Base-by-base conservation (phyloP, 306 rosid species). In the Cicer arietinum region DNA sequence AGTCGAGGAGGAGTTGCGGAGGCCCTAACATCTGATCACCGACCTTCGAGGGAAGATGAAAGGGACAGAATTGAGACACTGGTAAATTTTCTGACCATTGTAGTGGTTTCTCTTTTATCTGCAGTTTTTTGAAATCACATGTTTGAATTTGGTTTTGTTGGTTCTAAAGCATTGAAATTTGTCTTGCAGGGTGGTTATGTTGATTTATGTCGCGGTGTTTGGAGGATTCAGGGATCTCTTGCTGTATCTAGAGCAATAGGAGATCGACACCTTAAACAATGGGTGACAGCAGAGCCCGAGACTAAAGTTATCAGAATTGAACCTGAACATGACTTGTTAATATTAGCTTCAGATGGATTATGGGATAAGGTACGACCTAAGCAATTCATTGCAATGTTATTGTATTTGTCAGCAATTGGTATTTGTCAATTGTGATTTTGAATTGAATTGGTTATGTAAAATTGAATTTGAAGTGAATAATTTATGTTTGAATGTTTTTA, bases 181-280 rank as follows among this genome's bases (percentile, higher is more conserved):
- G 22, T 44, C 65, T 46, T 86, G 71, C 8, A 94, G 99, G 97
- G 97, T 85, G 99, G 99, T 75, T 94, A 88, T 82, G 96, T 94
- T 52, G 97, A 94, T 86, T 46, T 85, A 8, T 92, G 93, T 78
- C 97, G 73, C 18, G 99, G 99, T 7, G 81, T 86, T 37, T 91
- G 97, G 99, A 85, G 99, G 82, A 87, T 94, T 54, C 97, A 89
- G 47, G 97, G 99, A 47, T 90, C 93, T 54, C 88, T 94, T 0
- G 99, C 97, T 66, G 95, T 94, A 10, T 92, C 99, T 1, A 84
- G 99, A 78, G 92, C 92, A 48, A 88, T 94, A 14, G 99, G 99
- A 7, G 99, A 94, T 54, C 40, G 86, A 9, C 87, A 94, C 72
- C 80, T 92, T 43, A 94, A 94, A 79, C 84, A 86, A 63, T 94